Evolutionary conservation across 768 basidiomycete species (phyloP), one percentile per base, ranked within the genome.

Genomic region (Hericium coralloides): DNA sequence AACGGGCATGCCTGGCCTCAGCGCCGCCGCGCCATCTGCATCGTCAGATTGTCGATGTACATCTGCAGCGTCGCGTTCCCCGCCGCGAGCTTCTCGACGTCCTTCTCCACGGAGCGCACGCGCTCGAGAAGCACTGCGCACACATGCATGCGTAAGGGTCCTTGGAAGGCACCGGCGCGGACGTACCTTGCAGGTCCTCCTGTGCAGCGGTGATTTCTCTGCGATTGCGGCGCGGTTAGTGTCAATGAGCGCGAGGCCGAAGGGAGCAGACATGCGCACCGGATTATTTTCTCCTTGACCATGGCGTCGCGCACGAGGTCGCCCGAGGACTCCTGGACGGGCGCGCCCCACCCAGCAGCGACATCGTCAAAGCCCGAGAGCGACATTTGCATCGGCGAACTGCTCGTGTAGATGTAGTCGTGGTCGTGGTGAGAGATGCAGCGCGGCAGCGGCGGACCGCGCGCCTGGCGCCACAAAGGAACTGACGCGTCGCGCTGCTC

Each of bases 41-140:
- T 77, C 0, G 91, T 92, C 64, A 93, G 67, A 63, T 93, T 93
- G 67, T 93, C 89, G 65, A 92, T 91, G 66, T 93, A 93, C 83
- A 85, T 87, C 66, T 93, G 90, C 55, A 93, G 72, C 6, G 85
- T 92, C 56, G 84, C 83, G 60, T 93, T 93, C 52, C 85, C 87
- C 4, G 89, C 87, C 1, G 76, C 72, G 20, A 93, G 75, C 68
- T 88, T 91, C 59, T 92, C 87, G n/a, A 89, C 79, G 60, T 93
- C 91, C 57, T 75, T 76, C 70, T 92, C 87, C 9, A 87, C 83
- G 26, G 73, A 71, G 60, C 87, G 81, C 2, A 86, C 84, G 59
- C 87, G 82, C 15, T 74, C 73, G 36, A 89, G 67, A 60, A 92
- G 75, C 55, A 82, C 91, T 92, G 62, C 9, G 61, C 26, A 36